Evolutionary conservation across 176 grass and related monocot genomes (phyloP), one percentile per base, ranked within the genome.

Genomic region (Zoysia japonica): DNA sequence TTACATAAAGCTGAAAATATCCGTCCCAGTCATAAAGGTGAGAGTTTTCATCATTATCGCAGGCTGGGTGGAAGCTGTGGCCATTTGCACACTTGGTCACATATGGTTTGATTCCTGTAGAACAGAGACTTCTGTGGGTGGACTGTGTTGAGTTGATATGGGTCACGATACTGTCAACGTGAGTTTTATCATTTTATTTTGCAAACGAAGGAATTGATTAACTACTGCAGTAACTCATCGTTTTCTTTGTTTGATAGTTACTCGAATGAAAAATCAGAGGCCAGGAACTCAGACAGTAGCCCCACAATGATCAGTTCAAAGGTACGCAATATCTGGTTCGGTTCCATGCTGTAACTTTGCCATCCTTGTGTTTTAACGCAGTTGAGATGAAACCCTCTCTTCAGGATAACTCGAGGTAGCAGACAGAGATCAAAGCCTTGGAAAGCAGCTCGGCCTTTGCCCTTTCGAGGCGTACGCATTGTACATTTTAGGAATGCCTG

Each of bases 31-130:
- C 77, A 47, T 80, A 56, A 66, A 72, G 67, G 14, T 28, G 0
- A 3, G 70, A 5, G 9, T 80, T 71, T 57, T 9, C 59, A 72
- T 60, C 83, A 49, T 81, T 73, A 83, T 74, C 47, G 35, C 67
- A 95, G 96, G 96, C 96, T 76, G 96, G 96, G 4, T 99, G 96
- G 96, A 99, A 99, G 53, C 51, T 99, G 63, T 95, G 96, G 96
- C 92, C 96, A 20, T 99, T 99, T 88, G 96, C 90, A 0, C 96
- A 99, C 84, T 83, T 99, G 6, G 77, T 99, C 28, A 99, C 92
- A 75, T 99, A 99, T 11, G 90, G 96, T 84, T 80, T 93, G 70
- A 40, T 99, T 75, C 92, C 96, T 44, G 68, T 99, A 49, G 96
- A 95, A 74, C 96, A 99, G 77, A 91, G 96, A 87, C 90, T 99